Evolutionary conservation across 495 filamentous ascomycete species (phyloP).

Genomic region (Trichocladium antarcticum): DNA sequence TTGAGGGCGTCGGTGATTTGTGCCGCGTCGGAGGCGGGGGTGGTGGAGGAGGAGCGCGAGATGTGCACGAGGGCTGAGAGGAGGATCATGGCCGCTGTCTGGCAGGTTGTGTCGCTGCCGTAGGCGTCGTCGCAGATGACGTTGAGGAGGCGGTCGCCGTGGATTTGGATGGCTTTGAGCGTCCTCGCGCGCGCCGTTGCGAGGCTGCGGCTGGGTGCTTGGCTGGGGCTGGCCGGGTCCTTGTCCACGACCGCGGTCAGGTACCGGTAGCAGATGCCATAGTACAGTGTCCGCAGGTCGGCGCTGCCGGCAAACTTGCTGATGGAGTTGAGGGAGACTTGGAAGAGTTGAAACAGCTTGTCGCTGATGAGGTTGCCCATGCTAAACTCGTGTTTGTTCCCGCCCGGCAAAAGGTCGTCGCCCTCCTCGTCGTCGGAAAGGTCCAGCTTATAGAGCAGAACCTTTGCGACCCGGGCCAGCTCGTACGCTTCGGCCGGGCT

Average conservation of each 20-base stretch:
- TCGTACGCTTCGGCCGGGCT: constrained; percentile 55
- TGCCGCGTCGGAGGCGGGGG: constrained; percentile 31
- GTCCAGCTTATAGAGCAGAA: constrained; percentile 62
- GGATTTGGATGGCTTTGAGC: constrained; percentile 60
- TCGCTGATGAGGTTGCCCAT: constrained; percentile 69
- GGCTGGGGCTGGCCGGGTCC: constrained; percentile 16
- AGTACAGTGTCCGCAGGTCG: constrained; percentile 66
- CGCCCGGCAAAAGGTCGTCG: constrained; percentile 28
- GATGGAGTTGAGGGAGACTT: constrained; percentile 64
- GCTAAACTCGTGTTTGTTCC: constrained; percentile 37
- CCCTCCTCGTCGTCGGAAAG: constrained; percentile 32
- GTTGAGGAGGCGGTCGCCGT: constrained; percentile 70
- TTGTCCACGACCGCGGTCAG: constrained; percentile 58
- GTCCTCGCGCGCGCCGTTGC: constrained; percentile 48
- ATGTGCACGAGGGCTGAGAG: constrained; percentile 60
- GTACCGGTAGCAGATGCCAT: constrained; percentile 79
- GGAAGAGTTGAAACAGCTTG: constrained; percentile 82
- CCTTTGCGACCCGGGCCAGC: constrained; percentile 65
- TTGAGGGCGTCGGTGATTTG: constrained; percentile 68
- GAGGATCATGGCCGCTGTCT: constrained; percentile 67
- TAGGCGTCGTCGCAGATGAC: constrained; percentile 90
- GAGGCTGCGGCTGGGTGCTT: not conserved
- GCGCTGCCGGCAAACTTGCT: constrained; percentile 57
- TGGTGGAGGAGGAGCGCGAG: constrained; percentile 35
- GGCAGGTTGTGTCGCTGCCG: constrained; percentile 65